Percentiles rank a stretch among this genome's conserved stretches.
These are phyloP conservation scores for Arxiozyma slooffiae DNA, from an alignment of 1,139 yeast genomes.

Conservation along the genomic window DNA sequence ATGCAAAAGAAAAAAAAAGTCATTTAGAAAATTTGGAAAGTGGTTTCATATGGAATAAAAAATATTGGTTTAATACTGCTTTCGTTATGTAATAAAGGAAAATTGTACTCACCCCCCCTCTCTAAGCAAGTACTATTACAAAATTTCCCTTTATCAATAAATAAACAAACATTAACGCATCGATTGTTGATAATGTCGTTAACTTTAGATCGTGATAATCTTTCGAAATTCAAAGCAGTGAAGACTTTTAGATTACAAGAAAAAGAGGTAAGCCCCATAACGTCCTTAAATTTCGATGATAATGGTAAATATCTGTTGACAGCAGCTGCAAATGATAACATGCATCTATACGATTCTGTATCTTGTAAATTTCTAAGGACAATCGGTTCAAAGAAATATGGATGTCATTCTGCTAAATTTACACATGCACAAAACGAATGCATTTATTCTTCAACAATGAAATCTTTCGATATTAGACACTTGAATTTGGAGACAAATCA, in stretches of 20 bases:
- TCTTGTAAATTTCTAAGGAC: conserved; percentile 56
- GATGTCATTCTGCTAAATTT: conserved; percentile 79
- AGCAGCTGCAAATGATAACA: conserved; percentile 71
- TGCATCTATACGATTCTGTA: conserved; percentile 72
- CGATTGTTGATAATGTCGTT: conserved; percentile 17
- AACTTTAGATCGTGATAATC: conserved; percentile 35
- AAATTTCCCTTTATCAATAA: too few relatives aligned
- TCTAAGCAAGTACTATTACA: too few relatives aligned
- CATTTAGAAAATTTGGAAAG: too few relatives aligned
- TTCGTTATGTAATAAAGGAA: too few relatives aligned
- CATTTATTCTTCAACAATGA: conserved; percentile 74
- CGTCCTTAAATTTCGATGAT: conserved; percentile 80
- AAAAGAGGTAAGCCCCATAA: conserved; percentile 48
- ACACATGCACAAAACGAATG: conserved; percentile 69
- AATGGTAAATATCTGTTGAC: conserved; percentile 72
- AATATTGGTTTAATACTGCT: too few relatives aligned
- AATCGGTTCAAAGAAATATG: conserved; percentile 79
- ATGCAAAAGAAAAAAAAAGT: too few relatives aligned
- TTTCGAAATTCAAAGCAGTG: conserved; percentile 44
- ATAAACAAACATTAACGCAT: not conserved
- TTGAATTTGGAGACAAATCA: conserved; percentile 69
- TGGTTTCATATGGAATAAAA: too few relatives aligned
- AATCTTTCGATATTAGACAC: conserved; percentile 63
- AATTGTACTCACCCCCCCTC: too few relatives aligned
- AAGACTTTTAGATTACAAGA: conserved; percentile 45